These are phyloP conservation scores for Saitozyma sp. DNA, from an alignment of 768 basidiomycete genomes.

Conservation along the genomic window DNA sequence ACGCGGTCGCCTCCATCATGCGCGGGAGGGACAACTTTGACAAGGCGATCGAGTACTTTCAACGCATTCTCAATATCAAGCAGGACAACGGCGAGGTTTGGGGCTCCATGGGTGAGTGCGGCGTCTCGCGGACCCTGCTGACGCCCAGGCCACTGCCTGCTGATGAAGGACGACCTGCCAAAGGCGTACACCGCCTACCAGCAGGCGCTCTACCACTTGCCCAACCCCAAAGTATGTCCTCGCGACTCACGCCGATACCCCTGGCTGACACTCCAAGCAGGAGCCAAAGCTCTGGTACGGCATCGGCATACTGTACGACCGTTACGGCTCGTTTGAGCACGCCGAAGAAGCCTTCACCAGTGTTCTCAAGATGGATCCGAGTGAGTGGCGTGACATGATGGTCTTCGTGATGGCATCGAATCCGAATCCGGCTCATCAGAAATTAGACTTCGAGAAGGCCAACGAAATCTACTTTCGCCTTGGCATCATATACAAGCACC, in stretches of 20 bases:
- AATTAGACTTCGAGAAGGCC: constrained; percentile 88
- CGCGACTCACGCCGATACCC: constrained; percentile 1
- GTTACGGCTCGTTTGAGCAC: constrained; percentile 96
- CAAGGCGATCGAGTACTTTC: constrained; percentile 96
- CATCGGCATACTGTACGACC: constrained; percentile 97
- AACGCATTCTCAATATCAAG: constrained; percentile 81
- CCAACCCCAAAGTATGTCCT: constrained; percentile 78
- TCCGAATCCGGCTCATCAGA: neutral
- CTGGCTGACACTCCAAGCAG: constrained; percentile 56
- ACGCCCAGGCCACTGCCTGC: constrained; percentile 81
- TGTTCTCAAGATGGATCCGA: constrained; percentile 94
- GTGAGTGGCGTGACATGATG: constrained; percentile 56
- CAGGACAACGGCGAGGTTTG: constrained; percentile 98
- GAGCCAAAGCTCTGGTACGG: constrained; percentile 99
- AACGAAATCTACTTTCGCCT: constrained; percentile 98
- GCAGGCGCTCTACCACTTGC: constrained; percentile 91
- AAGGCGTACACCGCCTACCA: constrained; percentile 98
- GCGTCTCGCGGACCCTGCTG: neutral
- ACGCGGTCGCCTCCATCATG: constrained; percentile 92
- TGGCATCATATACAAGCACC: constrained; percentile 99
- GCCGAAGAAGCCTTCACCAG: constrained; percentile 98
- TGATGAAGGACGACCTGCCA: constrained; percentile 99
- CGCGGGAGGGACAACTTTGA: constrained; percentile 97
- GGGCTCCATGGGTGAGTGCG: constrained; percentile 76
- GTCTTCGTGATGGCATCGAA: neutral